A percentile compares a stretch with the other conserved stretches of the same genome.
These are phyloP conservation scores for Candida chauliodis DNA, from an alignment of 805 yeast species.

Conservation along the genomic window DNA sequence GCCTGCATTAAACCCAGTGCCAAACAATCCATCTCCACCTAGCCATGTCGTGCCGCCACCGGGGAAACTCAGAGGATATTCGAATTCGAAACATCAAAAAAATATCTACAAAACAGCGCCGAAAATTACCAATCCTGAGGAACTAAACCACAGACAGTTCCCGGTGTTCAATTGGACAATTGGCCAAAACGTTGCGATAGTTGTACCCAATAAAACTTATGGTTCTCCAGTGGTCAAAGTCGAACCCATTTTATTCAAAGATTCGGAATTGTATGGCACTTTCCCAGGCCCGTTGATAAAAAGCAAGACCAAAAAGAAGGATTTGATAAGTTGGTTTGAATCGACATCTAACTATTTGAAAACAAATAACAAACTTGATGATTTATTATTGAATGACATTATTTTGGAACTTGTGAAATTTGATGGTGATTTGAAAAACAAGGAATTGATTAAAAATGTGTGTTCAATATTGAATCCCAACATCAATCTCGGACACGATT, in stretches of 20 bases:
- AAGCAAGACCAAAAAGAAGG: conserved; percentile 58
- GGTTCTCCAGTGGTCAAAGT: conserved; percentile 29
- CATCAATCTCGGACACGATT: conserved; percentile 24
- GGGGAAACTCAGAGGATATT: conserved; percentile 24
- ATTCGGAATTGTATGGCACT: conserved; percentile 24
- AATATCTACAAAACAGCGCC: conserved; percentile 15
- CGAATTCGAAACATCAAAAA: conserved; percentile 17
- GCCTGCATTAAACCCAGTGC: conserved; percentile 22
- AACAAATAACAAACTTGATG: conserved; percentile 15
- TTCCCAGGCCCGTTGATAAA: conserved; percentile 70
- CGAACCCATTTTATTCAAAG: conserved; percentile 17
- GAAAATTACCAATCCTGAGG: conserved; percentile 43
- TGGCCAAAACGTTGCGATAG: conserved; percentile 24
- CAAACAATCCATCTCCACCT: neutral
- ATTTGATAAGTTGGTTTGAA: conserved; percentile 60
- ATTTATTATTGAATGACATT: conserved; percentile 29
- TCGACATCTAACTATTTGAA: conserved; percentile 17
- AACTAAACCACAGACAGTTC: conserved; percentile 58
- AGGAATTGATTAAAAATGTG: conserved; percentile 27
- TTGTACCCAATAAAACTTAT: conserved; percentile 34
- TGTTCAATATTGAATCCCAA: conserved; percentile 42
- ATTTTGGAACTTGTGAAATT: conserved; percentile 22
- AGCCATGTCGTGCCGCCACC: conserved; percentile 9
- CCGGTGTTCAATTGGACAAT: conserved; percentile 68
- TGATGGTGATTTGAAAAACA: conserved; percentile 28